Evolutionary conservation across 805 yeast genomes (phyloP).

Genomic region (Phaffomyces thermotolerans): DNA sequence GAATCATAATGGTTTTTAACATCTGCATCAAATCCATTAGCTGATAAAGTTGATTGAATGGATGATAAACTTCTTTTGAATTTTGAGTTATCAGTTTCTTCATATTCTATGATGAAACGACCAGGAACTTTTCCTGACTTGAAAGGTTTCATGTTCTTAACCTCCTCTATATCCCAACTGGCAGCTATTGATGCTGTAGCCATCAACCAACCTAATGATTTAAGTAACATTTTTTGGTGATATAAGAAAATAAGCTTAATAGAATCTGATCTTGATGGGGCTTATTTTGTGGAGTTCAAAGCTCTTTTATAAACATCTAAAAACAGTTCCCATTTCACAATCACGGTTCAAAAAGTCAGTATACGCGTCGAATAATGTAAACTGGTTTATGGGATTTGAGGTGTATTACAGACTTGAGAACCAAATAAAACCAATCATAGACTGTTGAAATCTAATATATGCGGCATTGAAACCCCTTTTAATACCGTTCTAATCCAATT

Average conservation of each 20-base stretch:
- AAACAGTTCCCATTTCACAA: no score
- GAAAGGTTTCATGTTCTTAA: neutral
- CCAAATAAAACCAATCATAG: no score
- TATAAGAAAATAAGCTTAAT: neutral
- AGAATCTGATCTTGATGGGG: no score
- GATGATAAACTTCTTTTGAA: neutral
- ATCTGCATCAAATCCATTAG: slow-evolving; percentile 2
- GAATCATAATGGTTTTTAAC: slow-evolving; percentile 10
- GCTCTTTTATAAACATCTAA: no score
- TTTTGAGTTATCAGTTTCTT: neutral
- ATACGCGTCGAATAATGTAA: no score
- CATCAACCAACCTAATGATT: neutral
- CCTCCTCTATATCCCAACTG: slow-evolving; percentile 1
- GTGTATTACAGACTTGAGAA: no score
- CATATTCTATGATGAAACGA: slow-evolving; percentile 6
- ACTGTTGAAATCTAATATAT: no score
- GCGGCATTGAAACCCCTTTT: no score
- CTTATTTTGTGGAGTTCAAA: no score
- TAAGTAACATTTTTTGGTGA: neutral
- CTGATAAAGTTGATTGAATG: neutral
- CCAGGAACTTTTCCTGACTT: slow-evolving; percentile 5
- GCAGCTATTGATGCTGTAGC: neutral
- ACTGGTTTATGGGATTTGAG: no score
- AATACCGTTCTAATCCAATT: no score
- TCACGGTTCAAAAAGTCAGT: no score